phyloP scores from a whole-genome alignment of 164 flowering plant genomes.

The grape (Vitis vinifera) region ASM3070453v1 NC_081818.1:650501-651000 shows the following conservation, averaged over 20 bases:
- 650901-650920: neutral
- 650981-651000: too few relatives aligned
- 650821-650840: constrained; percentile 38
- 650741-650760: constrained; percentile 67
- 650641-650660: constrained; percentile 72
- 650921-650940: neutral
- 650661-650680: constrained; percentile 57
- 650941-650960: too few relatives aligned
- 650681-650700: constrained; percentile 51
- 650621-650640: constrained; percentile 62
- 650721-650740: constrained; percentile 59
- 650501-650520: constrained; percentile 66
- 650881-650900: constrained; percentile 15
- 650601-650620: constrained; percentile 50
- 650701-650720: constrained; percentile 45
- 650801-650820: constrained; percentile 56
- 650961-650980: too few relatives aligned
- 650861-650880: constrained; percentile 29
- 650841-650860: constrained; percentile 16
- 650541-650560: constrained; percentile 68
- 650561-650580: constrained; percentile 80
- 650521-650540: constrained; percentile 47
- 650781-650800: constrained; percentile 55
- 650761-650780: constrained; percentile 39
- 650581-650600: constrained; percentile 64